Conservation (phyloP, 2,329 filamentous ascomycete species). For the Albophoma yamanashiensis region DNA sequence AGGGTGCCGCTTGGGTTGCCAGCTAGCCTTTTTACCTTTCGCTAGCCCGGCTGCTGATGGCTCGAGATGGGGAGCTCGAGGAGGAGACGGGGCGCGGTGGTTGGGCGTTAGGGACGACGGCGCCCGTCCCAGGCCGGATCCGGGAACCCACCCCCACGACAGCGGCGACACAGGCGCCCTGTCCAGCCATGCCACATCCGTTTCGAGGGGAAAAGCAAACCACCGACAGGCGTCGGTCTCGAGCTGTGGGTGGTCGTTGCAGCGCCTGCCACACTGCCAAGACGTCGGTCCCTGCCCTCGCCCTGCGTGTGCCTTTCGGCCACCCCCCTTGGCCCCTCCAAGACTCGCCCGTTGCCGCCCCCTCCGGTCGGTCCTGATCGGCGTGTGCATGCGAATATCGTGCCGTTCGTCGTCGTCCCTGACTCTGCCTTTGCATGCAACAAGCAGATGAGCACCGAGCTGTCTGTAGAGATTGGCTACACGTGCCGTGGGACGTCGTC, state of each 20-base stretch:
- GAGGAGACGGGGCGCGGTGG: conserved; percentile 1
- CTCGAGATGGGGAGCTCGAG: neutral
- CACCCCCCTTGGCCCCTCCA: neutral
- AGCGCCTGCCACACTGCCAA: neutral
- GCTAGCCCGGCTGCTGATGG: neutral
- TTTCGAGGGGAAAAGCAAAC: conserved; percentile 19
- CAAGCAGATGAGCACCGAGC: neutral
- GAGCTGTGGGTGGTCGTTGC: neutral
- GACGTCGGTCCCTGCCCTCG: neutral
- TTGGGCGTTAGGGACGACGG: conserved; percentile 3
- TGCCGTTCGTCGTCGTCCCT: neutral
- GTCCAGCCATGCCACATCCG: neutral
- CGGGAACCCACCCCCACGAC: conserved; percentile 15
- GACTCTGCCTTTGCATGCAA: neutral
- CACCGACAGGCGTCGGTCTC: conserved; percentile 14
- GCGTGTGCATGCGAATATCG: neutral
- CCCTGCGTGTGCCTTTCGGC: neutral
- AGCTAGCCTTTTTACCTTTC: conserved; percentile 5
- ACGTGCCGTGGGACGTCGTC: neutral
- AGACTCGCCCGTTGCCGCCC: neutral
- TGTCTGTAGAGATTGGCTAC: neutral
- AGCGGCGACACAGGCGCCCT: conserved; percentile 12
- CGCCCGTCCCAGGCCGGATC: conserved; percentile 17
- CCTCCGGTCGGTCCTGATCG: neutral
- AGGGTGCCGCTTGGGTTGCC: neutral